phyloP scores from a whole-genome alignment of 108 stramenopile genomes.

The Cyclotella distinguenda region DNA sequence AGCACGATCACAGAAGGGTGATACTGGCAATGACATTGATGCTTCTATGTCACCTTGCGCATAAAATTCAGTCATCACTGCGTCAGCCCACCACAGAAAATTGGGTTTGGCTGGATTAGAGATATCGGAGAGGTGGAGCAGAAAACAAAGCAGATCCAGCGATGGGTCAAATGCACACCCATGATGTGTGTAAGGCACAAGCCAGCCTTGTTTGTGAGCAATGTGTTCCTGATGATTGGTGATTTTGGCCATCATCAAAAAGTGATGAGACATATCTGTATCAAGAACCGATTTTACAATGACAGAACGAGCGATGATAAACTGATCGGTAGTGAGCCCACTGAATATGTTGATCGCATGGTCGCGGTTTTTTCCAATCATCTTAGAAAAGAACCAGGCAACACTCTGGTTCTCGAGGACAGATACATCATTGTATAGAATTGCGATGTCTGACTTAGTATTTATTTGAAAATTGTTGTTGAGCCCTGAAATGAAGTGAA shows the following conservation, averaged over 20 bases:
- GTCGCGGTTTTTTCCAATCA: neutral
- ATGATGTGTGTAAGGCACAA: neutral
- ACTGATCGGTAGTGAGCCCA: constrained; percentile 5
- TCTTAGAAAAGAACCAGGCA: constrained; percentile 31
- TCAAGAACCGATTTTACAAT: constrained; percentile 40
- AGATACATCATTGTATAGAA: constrained; percentile 68
- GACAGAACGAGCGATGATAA: constrained; percentile 1
- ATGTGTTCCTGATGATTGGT: neutral
- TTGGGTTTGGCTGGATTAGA: constrained; percentile 54
- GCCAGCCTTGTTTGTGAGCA: constrained; percentile 3
- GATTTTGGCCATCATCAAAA: constrained; percentile 16
- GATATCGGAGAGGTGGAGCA: constrained; percentile 72
- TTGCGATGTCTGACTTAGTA: constrained; percentile 46
- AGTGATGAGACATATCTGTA: constrained; percentile 60
- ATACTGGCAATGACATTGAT: constrained; percentile 5
- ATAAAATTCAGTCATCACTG: constrained; percentile 64
- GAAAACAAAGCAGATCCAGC: constrained; percentile 25
- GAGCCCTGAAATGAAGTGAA: neutral
- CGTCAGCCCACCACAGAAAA: constrained; percentile 49
- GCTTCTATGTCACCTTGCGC: constrained; percentile 65
- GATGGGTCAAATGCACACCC: constrained; percentile 2
- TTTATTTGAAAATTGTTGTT: constrained; percentile 68
- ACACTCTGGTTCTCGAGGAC: constrained; percentile 72
- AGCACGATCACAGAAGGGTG: constrained; percentile 3
- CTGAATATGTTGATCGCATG: constrained; percentile 11